These are phyloP conservation scores for Gelatoporia subvermispora DNA, from an alignment of 768 basidiomycete genomes.

Conservation along the genomic window DNA sequence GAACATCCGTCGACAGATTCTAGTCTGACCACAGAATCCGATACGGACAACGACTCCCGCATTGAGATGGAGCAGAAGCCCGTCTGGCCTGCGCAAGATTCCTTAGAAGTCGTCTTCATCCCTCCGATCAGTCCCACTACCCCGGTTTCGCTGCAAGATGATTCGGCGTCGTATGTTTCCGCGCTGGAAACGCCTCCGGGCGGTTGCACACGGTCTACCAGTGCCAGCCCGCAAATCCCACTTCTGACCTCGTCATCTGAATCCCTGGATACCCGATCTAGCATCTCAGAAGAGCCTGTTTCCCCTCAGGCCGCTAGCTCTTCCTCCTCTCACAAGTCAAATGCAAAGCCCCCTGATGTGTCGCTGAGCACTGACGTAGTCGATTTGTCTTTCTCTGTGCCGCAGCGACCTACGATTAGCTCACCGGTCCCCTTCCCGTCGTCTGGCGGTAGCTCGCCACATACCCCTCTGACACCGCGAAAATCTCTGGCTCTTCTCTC, in stretches of 20 bases:
- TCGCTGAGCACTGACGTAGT: conserved; percentile 3
- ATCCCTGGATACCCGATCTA: conserved; percentile 51
- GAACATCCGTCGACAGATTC: too few relatives aligned
- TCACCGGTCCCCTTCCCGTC: conserved; percentile 41
- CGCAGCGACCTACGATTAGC: conserved; percentile 9
- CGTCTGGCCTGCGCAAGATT: not conserved
- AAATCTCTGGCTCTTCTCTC: conserved; percentile 31
- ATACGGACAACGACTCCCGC: too few relatives aligned
- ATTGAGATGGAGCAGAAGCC: too few relatives aligned
- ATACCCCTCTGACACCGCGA: conserved; percentile 28
- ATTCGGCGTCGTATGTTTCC: conserved; percentile 21
- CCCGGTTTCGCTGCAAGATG: conserved; percentile 9
- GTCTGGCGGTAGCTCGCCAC: conserved; percentile 25
- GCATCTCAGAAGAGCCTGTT: conserved; percentile 39
- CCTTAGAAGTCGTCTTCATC: not conserved
- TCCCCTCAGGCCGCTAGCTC: conserved; percentile 13
- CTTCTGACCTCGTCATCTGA: conserved; percentile 52
- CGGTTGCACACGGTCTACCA: conserved; percentile 25
- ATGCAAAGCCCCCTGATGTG: conserved; percentile 7
- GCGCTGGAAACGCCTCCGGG: conserved; percentile 30
- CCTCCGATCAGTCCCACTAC: conserved; percentile 5
- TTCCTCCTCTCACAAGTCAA: conserved; percentile 8
- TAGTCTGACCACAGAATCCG: too few relatives aligned
- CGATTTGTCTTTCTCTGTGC: conserved; percentile 5
- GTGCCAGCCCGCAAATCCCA: conserved; percentile 37